Evolutionary conservation across 2,329 filamentous ascomycete species (phyloP), one percentile per base, ranked within the genome.

Genomic region (Neonectria hederae): DNA sequence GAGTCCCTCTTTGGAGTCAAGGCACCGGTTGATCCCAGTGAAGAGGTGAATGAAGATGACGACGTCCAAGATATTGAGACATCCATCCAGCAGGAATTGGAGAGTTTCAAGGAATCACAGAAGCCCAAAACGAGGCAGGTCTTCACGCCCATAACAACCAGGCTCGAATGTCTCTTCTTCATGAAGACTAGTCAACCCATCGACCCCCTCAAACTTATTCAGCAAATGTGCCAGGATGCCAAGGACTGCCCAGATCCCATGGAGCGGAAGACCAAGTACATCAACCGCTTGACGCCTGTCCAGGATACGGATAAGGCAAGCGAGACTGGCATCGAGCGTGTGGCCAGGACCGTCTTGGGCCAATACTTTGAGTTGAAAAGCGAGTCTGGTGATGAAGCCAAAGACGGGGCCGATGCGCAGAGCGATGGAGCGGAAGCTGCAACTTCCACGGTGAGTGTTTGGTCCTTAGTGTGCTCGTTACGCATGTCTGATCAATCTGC

Each of bases 1-100:
- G 85, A 90, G 69, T 85, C 83, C 65, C 79, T 88, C 67, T 90
- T 89, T 73, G 83, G 81, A 63, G 83, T 88, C 65, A 79, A 79
- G 19, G 70, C 77, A 4, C 73, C 77, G 3, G 75, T 76, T 45
- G 75, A 72, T 5, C 73, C 77, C 2, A 74, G 76, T 42, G 75
- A 72, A 17, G 74, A 74, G 24, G 67, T 72, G 54, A 75, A 77
- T 11, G 77, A 72, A 11, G 80, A 72, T 2, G 80, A 82, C 6
- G 81, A 81, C 0, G 78, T 77, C 14, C 80, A 80, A n/a, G 91
- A 93, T 70, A 93, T 96, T 70, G 92, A 94, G 74, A 84, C 87
- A 5, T 86, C 89, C 28, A 92, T 96, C 69, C 77, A 87, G 70
- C 89, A 88, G 74, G 93, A 96, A 78, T 77, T 96, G n/a, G 85